Evolutionary conservation across 2,329 filamentous ascomycete species (phyloP).

Genomic region (Microsporum canis): DNA sequence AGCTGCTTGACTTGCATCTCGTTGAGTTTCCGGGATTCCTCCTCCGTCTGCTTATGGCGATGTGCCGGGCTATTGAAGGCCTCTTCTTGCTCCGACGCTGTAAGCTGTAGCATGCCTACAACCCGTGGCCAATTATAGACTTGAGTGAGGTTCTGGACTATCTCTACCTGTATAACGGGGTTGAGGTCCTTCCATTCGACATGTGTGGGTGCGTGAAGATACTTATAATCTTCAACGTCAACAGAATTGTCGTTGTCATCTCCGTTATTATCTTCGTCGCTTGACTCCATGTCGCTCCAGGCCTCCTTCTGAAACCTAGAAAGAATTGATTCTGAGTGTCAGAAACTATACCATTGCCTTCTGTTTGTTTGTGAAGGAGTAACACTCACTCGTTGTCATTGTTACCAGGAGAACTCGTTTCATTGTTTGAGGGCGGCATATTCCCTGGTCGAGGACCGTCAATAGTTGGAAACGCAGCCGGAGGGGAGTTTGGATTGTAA

Average conservation of each 20-base stretch:
- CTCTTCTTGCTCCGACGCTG: conserved; percentile 15
- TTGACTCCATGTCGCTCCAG: conserved; percentile 8
- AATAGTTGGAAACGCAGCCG: conserved; percentile 34
- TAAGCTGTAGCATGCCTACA: conserved; percentile 20
- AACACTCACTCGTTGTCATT: neutral
- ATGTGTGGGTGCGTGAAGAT: conserved; percentile 7
- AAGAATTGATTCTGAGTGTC: neutral
- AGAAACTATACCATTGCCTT: neutral
- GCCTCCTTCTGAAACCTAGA: neutral
- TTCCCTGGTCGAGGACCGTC: conserved; percentile 10
- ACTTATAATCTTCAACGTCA: conserved; percentile 8
- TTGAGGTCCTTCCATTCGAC: conserved; percentile 27
- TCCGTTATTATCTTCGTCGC: conserved; percentile 7
- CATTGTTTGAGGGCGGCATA: neutral
- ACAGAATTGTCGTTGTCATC: conserved; percentile 2
- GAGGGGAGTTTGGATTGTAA: conserved; percentile 30
- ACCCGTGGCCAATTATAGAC: conserved; percentile 16
- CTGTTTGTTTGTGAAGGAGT: neutral
- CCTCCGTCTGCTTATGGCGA: conserved; percentile 20
- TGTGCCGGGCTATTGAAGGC: conserved; percentile 13
- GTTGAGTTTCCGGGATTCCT: conserved; percentile 22
- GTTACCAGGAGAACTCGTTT: neutral
- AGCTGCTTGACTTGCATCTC: conserved; percentile 29
- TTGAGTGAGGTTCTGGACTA: conserved; percentile 24
- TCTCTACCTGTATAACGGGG: conserved; percentile 26